phyloP scores from a whole-genome alignment of 495 filamentous ascomycete species.

The Parathielavia hyrcaniae region DNA sequence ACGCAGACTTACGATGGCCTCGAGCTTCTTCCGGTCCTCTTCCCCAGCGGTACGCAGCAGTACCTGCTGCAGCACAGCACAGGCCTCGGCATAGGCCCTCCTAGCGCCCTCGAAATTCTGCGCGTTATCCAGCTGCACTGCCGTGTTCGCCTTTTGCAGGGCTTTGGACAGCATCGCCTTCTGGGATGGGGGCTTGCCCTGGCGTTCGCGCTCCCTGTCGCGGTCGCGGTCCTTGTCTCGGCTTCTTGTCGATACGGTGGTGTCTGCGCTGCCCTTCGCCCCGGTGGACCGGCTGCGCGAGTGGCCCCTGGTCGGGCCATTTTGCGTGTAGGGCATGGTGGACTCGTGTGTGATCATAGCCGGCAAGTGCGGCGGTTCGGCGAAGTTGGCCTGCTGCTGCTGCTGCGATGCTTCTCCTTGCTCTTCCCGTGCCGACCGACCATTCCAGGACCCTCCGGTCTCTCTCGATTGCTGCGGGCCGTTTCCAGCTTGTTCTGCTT shows the following conservation, averaged over 20 bases:
- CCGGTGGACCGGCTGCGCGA: constrained; percentile 45
- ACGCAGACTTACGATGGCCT: constrained; percentile 69
- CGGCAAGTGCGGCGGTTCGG: constrained; percentile 14
- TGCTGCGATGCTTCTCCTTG: constrained; percentile 19
- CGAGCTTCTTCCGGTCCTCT: constrained; percentile 79
- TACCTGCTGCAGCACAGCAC: constrained; percentile 75
- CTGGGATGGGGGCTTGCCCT: constrained; percentile 53
- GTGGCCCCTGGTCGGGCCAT: constrained; percentile 39
- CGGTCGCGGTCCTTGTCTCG: constrained; percentile 24
- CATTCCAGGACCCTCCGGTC: constrained; percentile 25
- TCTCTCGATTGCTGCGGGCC: constrained; percentile 16
- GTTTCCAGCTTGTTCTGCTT: constrained; percentile 9
- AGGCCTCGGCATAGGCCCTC: constrained; percentile 86
- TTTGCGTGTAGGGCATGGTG: constrained; percentile 33
- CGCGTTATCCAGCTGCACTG: constrained; percentile 89
- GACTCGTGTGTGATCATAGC: constrained; percentile 11
- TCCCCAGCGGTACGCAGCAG: constrained; percentile 72
- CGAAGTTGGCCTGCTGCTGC: constrained; percentile 13
- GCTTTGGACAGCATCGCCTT: constrained; percentile 92
- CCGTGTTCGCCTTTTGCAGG: constrained; percentile 89
- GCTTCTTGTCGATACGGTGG: constrained; percentile 32
- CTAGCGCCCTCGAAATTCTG: constrained; percentile 90
- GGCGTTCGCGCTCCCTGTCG: constrained; percentile 15
- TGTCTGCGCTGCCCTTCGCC: constrained; percentile 39
- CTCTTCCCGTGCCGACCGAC: constrained; percentile 18